phyloP scores from a whole-genome alignment of 352 stramenopile genomes.

The Phytophthora colocasiae region DNA sequence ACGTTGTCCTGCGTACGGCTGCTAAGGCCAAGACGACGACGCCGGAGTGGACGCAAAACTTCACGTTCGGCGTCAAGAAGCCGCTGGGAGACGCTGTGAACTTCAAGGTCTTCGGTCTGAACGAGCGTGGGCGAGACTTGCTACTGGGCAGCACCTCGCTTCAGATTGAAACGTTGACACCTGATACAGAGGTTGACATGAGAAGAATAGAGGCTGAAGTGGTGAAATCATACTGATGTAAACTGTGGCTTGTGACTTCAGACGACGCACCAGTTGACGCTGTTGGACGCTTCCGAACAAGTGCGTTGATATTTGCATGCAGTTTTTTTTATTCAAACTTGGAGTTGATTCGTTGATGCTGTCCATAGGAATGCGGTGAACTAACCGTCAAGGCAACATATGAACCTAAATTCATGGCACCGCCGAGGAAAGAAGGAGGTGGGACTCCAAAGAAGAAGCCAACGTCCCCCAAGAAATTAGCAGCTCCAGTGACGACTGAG shows the following conservation, averaged over 20 bases:
- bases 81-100: conserved; percentile 47
- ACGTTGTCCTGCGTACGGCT: conserved; percentile 55
- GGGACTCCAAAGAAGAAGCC: conserved; percentile 13
- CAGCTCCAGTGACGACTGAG: conserved; percentile 6
- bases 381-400: conserved; percentile 52
- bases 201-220: neutral
- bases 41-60: conserved; percentile 60
- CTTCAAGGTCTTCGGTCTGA: conserved; percentile 67
- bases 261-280: conserved; percentile 40
- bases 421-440: conserved; percentile 11
- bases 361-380: conserved; percentile 34
- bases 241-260: conserved; percentile 20
- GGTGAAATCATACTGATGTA: conserved; percentile 10
- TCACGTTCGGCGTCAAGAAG: conserved; percentile 64
- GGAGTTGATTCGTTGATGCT: neutral
- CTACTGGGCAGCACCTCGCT: conserved; percentile 51
- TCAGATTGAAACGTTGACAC: conserved; percentile 40
- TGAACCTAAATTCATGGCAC: conserved; percentile 50
- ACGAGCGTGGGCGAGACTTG: conserved; percentile 45
- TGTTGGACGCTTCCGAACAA: conserved; percentile 26
- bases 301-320: conserved; percentile 2
- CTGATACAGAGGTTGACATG: conserved; percentile 41
- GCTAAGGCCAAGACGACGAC: conserved; percentile 48
- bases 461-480: conserved; percentile 10
- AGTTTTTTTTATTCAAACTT: too few relatives aligned